Base-by-base conservation (phyloP, 1,284 basidiomycete genomes). In the Leccinum colubrinum region DNA sequence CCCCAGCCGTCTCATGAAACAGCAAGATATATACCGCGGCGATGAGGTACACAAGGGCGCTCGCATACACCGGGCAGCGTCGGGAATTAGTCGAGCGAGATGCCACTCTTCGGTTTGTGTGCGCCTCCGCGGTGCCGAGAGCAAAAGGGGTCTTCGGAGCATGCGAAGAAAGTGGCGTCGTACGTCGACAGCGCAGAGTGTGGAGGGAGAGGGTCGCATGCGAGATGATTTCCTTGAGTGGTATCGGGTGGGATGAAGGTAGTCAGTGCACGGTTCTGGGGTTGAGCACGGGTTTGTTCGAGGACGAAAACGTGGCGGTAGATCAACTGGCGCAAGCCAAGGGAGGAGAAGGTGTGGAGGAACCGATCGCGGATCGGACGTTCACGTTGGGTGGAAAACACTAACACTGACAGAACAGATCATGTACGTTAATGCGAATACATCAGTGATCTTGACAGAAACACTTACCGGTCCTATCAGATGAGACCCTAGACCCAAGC, bases 181-280 rank as follows among this genome's bases (percentile, higher is more conserved):
- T 96, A 96, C 33, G 69, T 70, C 25, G 80, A 88, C 5, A 85
- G 71, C 2, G 81, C 77, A 2, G 82, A 81, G 3, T 74, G 76
- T 0, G 94, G 93, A 1, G 93, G 91, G 1, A 95, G 77, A 1
- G 93, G 93, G 70, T 96, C 94, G 66, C 89, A 95, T 3, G 88
- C 30, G 30, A 33, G 30, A 33, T 33, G 30, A 4, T 11, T 33
- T 33, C 30, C 30, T 33, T 33, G 30, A 33, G 30, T 33, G 30
- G 9, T 33, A 33, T 33, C 30, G 30, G 30, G 8, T 33, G 30
- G 30, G 30, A 33, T 33, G 30, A 33, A 33, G 30, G 30, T 11
- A 11, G 30, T 33, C 30, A 33, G 30, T 33, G 30, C 30, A 33
- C 30, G 9, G 9, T 33, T 33, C 30, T 33, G 30, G 30, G 30